phyloP scores from a whole-genome alignment of 495 filamentous ascomycete species.

The Viridothelium virens region DNA sequence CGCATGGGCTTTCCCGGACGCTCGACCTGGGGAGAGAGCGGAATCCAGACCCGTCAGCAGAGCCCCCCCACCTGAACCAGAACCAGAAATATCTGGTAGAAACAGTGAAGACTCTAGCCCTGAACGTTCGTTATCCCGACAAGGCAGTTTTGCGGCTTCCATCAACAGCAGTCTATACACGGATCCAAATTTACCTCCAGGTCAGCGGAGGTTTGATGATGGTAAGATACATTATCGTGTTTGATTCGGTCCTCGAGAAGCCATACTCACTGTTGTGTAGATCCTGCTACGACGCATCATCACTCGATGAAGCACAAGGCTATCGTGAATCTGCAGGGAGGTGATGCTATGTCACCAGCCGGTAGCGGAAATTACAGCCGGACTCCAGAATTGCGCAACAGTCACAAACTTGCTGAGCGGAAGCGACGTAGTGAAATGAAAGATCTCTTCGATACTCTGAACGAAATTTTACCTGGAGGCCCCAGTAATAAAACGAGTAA shows the following conservation, averaged over 20 bases:
- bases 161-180: conserved; percentile 38
- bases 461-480: conserved; percentile 72
- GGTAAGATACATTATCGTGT: conserved; percentile 21
- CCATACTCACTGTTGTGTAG: conserved; percentile 21
- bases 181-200: conserved; percentile 32
- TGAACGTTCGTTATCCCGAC: conserved; percentile 29
- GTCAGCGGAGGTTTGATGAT: conserved; percentile 36
- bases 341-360: conserved; percentile 22
- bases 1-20: conserved; percentile 40
- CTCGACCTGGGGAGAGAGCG: neutral
- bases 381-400: conserved; percentile 89
- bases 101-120: conserved; percentile 36
- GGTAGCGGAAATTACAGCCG: conserved; percentile 60
- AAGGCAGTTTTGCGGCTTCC: conserved; percentile 34
- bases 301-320: conserved; percentile 38
- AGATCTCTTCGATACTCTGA: conserved; percentile 81
- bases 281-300: conserved; percentile 35
- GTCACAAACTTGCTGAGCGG: conserved; percentile 91
- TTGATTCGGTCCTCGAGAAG: neutral
- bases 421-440: conserved; percentile 99
- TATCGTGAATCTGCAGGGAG: conserved; percentile 31
- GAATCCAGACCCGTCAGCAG: neutral
- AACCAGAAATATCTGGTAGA: conserved; percentile 25
- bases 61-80: neutral
- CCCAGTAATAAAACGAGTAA: conserved; percentile 93